Conservation (phyloP, 257 asterid genomes). For the Scutellaria galericulata region DNA sequence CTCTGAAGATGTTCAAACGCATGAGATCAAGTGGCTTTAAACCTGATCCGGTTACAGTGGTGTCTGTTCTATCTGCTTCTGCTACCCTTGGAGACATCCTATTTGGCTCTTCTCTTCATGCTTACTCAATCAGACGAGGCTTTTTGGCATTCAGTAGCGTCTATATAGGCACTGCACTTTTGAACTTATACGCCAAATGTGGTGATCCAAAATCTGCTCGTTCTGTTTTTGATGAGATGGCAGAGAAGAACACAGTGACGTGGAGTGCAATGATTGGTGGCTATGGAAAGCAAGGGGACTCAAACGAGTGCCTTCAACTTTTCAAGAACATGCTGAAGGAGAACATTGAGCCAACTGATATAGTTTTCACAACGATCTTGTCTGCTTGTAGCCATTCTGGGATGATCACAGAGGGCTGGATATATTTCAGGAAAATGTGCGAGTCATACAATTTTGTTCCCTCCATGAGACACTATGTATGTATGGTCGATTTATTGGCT, state of each 20-base stretch:
- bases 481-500: conserved; percentile 66
- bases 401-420: conserved; percentile 61
- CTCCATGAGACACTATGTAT: conserved; percentile 56
- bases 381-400: conserved; percentile 64
- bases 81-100: conserved; percentile 45
- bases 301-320: conserved; percentile 45
- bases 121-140: conserved; percentile 49
- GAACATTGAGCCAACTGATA: conserved; percentile 55
- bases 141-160: conserved; percentile 43
- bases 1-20: conserved; percentile 46
- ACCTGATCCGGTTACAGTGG: conserved; percentile 58
- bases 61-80: conserved; percentile 57
- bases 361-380: conserved; percentile 52
- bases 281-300: conserved; percentile 60
- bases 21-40: conserved; percentile 49
- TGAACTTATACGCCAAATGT: conserved; percentile 62
- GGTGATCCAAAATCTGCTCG: conserved; percentile 61
- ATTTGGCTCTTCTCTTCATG: conserved; percentile 60
- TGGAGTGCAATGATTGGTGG: conserved; percentile 75
- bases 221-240: conserved; percentile 53
- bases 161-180: conserved; percentile 60
- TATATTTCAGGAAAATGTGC: conserved; percentile 52
- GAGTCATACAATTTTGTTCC: conserved; percentile 42
- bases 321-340: conserved; percentile 51
- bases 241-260: conserved; percentile 48